These are phyloP conservation scores for Hypoxylon sp. DNA, from an alignment of 2,329 filamentous ascomycete species.

Conservation along the genomic window DNA sequence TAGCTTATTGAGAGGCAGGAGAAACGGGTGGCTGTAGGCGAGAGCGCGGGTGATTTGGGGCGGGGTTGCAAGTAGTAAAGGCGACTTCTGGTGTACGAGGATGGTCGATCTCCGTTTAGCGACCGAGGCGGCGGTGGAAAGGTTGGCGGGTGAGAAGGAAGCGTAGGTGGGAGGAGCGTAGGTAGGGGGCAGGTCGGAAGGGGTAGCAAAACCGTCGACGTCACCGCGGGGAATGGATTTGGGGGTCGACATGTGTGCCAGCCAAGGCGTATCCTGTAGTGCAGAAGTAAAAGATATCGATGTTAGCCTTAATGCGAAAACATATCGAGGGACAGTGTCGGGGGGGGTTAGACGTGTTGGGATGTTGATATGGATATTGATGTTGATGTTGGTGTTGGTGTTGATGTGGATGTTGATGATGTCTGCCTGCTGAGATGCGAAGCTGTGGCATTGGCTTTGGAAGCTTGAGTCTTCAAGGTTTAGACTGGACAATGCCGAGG, in stretches of 20 bases:
- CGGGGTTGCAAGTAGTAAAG: slow-evolving; percentile 89
- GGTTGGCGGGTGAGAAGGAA: slow-evolving; percentile 86
- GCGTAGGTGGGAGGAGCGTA: slow-evolving; percentile 79
- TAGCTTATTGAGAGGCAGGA: slow-evolving; percentile 87
- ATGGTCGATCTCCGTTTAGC: slow-evolving; percentile 88
- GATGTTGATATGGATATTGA: background rate
- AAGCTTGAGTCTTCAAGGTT: background rate
- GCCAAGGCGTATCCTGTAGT: slow-evolving; percentile 62
- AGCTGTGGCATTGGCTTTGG: background rate
- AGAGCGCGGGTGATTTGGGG: slow-evolving; percentile 94
- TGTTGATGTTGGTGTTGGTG: background rate
- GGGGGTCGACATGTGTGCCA: slow-evolving; percentile 64
- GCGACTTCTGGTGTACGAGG: slow-evolving; percentile 96
- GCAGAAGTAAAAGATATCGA: slow-evolving; percentile 7
- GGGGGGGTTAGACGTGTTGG: slow-evolving; percentile 1
- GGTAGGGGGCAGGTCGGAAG: slow-evolving; percentile 49
- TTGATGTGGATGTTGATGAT: background rate
- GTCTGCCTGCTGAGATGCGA: background rate
- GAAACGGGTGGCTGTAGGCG: slow-evolving; percentile 94
- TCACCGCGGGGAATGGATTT: slow-evolving; percentile 55
- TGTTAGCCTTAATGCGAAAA: slow-evolving; percentile 17
- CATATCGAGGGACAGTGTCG: slow-evolving; percentile 1
- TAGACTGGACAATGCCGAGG: slow-evolving; percentile 26
- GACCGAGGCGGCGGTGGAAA: slow-evolving; percentile 71
- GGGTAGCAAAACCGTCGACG: slow-evolving; percentile 53